Base-by-base conservation (phyloP, 306 rosid species). In the Cucurbita argyrosperma region DNA sequence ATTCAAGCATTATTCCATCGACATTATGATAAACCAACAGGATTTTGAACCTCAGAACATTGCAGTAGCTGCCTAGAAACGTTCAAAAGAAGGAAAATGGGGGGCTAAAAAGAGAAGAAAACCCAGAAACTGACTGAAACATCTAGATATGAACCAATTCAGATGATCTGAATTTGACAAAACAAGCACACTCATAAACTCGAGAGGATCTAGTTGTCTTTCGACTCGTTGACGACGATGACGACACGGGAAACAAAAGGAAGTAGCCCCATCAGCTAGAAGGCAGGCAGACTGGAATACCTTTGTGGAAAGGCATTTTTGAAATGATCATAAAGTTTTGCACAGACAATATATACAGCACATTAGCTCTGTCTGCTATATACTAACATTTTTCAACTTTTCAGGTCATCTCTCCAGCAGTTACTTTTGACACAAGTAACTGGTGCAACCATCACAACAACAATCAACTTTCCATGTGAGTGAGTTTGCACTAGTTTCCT, bases 391-490 rank as follows among this genome's bases (percentile, higher is more conserved):
- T 78, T 50, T 4, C 23, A 37, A 10, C 62, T 60, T 19, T 54
- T 77, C 68, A 45, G 42, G 51, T 79, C 69, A 59, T 37, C 59
- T 50, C 47, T 49, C 74, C 47, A 51, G 74, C 74, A 50, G 10
- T 50, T 49, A 47, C 58, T 47, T 47, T 67, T 38, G 45, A 71
- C 65, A 42, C 63, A 64, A 60, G 83, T 4, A 68, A 83, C 45
- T 15, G 53, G 53, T 39, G 77, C 80, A 74, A 80, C 66, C 56
- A 76, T 43, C 72, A 46, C 10, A n/a, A 81, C 76, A 78, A 82
- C 80, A 76, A 80, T 74, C 85, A 82, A 77, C 60, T 82, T 77
- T 82, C 60, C 74, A 50, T 70, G 58, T 15, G 58, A 42, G 45
- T 15, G 58, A 42, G 26, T 75, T 74, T 72, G 76, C 50, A 75